phyloP scores from a whole-genome alignment of 352 stramenopile genomes.

The Plasmopara viticola region DNA sequence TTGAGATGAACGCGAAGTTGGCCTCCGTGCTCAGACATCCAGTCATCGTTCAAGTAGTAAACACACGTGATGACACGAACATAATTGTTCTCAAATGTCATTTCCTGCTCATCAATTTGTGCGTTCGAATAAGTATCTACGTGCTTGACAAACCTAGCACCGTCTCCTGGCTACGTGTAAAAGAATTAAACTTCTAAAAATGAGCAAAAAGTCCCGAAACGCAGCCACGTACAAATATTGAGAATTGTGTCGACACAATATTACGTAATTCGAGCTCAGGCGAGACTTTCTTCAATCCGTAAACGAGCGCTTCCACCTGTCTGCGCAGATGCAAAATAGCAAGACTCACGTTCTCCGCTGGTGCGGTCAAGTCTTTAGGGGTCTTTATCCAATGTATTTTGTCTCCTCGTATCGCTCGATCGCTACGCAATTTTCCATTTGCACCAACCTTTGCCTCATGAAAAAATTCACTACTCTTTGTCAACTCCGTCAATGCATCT shows the following conservation, averaged over 20 bases:
- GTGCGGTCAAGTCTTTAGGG: not conserved
- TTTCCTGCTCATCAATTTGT: conserved; percentile 21
- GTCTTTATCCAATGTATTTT: conserved; percentile 58
- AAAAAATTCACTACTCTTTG: conserved; percentile 27
- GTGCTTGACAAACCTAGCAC: conserved; percentile 63
- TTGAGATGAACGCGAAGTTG: conserved; percentile 63
- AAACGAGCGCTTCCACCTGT: conserved; percentile 48
- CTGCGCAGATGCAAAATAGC: conserved; percentile 40
- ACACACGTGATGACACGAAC: conserved; percentile 73
- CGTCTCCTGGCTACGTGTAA: conserved; percentile 45
- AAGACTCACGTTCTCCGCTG: conserved; percentile 16
- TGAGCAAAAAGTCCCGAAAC: not conserved
- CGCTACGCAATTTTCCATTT: conserved; percentile 33
- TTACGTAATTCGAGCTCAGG: conserved; percentile 54
- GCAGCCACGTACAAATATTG: conserved; percentile 56
- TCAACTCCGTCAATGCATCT: conserved; percentile 30
- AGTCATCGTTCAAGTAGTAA: conserved; percentile 83
- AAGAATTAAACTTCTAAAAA: not conserved
- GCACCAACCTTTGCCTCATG: conserved; percentile 44
- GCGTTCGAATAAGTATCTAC: conserved; percentile 53
- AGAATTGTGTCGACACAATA: conserved; percentile 65
- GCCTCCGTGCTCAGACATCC: conserved; percentile 49
- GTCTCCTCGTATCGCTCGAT: conserved; percentile 47
- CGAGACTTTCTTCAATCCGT: conserved; percentile 42
- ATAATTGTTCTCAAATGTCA: conserved; percentile 15